Percentiles rank a stretch among this genome's conserved stretches.
phyloP scores from a whole-genome alignment of 2,329 filamentous ascomycete species.

The Fusarium praegraminearum region DNA sequence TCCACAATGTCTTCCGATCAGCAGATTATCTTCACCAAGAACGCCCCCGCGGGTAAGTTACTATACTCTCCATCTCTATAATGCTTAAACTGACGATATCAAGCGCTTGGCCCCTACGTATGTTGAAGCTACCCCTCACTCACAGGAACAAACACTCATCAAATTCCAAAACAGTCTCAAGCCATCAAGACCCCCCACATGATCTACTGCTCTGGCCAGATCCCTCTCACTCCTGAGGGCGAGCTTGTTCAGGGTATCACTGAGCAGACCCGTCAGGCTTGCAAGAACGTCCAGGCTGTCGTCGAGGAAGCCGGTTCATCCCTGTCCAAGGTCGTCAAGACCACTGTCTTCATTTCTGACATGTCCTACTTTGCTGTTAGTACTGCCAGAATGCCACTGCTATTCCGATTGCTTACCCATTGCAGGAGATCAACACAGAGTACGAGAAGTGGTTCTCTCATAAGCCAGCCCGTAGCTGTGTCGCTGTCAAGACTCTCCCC shows the following conservation, averaged over 20 bases:
- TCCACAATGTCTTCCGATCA: slow-evolving; percentile 63
- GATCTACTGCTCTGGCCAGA: slow-evolving; percentile 78
- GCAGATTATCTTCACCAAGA: slow-evolving; percentile 67
- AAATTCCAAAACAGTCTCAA: slow-evolving; percentile 63
- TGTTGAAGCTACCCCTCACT: slow-evolving; percentile 48
- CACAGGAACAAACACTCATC: slow-evolving; percentile 26
- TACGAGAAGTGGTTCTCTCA: slow-evolving; percentile 86
- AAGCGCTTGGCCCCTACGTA: slow-evolving; percentile 74
- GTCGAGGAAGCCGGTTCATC: slow-evolving; percentile 83
- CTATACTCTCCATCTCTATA: neutral
- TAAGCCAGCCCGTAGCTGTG: slow-evolving; percentile 89
- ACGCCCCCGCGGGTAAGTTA: slow-evolving; percentile 68
- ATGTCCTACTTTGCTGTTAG: slow-evolving; percentile 85
- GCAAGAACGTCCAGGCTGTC: slow-evolving; percentile 86
- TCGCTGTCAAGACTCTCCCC: slow-evolving; percentile 89
- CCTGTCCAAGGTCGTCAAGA: slow-evolving; percentile 87
- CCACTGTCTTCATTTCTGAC: slow-evolving; percentile 89
- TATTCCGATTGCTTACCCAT: neutral
- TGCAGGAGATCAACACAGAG: slow-evolving; percentile 82
- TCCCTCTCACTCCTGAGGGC: slow-evolving; percentile 73
- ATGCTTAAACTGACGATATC: slow-evolving; percentile 18
- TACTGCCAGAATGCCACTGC: neutral
- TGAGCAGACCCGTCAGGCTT: slow-evolving; percentile 72
- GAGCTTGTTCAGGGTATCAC: slow-evolving; percentile 70
- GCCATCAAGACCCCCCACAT: slow-evolving; percentile 74